Conservation (phyloP, 2,329 filamentous ascomycete species). For the Didymella glomerata region DNA sequence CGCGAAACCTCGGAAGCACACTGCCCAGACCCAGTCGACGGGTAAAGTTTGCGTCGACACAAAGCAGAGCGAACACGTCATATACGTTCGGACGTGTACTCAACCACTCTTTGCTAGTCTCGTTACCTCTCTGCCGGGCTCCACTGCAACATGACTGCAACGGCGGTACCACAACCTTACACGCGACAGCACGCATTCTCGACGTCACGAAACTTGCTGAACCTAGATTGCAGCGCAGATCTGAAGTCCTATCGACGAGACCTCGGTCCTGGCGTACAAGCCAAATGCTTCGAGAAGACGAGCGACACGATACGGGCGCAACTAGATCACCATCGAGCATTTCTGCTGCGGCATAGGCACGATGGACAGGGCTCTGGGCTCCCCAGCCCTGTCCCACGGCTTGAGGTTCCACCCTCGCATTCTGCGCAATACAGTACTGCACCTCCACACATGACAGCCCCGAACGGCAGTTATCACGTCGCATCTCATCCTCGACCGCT, state of each 20-base stretch:
- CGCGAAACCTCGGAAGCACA: conserved; percentile 7
- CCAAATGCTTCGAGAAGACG: conserved; percentile 30
- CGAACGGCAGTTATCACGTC: conserved; percentile 11
- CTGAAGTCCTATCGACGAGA: conserved; percentile 32
- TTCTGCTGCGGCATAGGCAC: conserved; percentile 24
- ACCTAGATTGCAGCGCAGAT: conserved; percentile 36
- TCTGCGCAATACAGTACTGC: conserved; percentile 9
- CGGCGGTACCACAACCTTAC: conserved; percentile 19
- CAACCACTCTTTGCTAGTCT: conserved; percentile 5
- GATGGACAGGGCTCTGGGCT: conserved; percentile 16
- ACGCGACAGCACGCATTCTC: conserved; percentile 22
- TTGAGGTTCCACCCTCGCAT: conserved; percentile 17
- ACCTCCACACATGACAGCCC: conserved; percentile 1
- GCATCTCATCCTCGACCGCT: conserved; percentile 21
- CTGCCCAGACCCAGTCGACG: conserved; percentile 2
- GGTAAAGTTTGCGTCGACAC: conserved; percentile 16
- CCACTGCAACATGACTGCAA: conserved; percentile 12
- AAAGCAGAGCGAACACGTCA: conserved; percentile 8
- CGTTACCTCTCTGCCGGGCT: background rate
- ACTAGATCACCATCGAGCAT: conserved; percentile 33
- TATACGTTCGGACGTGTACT: background rate
- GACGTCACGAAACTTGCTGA: conserved; percentile 27
- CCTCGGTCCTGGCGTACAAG: conserved; percentile 35
- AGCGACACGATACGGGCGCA: conserved; percentile 33
- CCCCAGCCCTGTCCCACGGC: conserved; percentile 21